phyloP scores from a whole-genome alignment of 352 stramenopile genomes.

The Pseudoperonospora humuli region DNA sequence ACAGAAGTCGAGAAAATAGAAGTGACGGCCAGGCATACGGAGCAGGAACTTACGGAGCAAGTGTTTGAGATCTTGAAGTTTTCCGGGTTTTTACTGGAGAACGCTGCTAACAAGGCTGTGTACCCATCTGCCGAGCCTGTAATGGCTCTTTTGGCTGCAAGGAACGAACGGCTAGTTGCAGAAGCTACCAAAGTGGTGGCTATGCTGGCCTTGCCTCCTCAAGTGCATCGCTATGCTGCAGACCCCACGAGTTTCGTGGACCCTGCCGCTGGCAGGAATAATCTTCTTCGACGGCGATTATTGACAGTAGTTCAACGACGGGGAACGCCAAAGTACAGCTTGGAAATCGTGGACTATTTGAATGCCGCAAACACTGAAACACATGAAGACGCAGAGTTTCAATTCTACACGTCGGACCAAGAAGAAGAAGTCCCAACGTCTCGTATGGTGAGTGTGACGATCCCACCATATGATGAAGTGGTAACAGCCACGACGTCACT shows the following conservation, averaged over 20 bases:
- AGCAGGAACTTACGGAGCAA: slow-evolving; percentile 40
- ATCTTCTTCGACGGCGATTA: slow-evolving; percentile 39
- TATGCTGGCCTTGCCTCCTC: slow-evolving; percentile 58
- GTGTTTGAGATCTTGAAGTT: slow-evolving; percentile 72
- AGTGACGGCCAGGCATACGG: slow-evolving; percentile 13
- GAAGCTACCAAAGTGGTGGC: slow-evolving; percentile 68
- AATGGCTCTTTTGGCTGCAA: slow-evolving; percentile 43
- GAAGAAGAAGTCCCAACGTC: slow-evolving; percentile 11
- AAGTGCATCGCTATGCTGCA: slow-evolving; percentile 58
- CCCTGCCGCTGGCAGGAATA: slow-evolving; percentile 29
- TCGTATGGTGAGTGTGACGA: slow-evolving; percentile 33
- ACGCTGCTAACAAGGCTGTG: slow-evolving; percentile 68
- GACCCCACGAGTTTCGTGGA: slow-evolving; percentile 46
- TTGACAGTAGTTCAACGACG: slow-evolving; percentile 44
- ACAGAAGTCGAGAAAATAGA: slow-evolving; percentile 14
- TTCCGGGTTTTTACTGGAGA: slow-evolving; percentile 66
- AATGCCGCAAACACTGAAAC: slow-evolving; percentile 4
- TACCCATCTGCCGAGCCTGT: slow-evolving; percentile 54
- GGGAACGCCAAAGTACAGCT: slow-evolving; percentile 34
- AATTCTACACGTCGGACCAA: slow-evolving; percentile 54
- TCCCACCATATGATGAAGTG: slow-evolving; percentile 29
- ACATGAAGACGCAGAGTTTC: slow-evolving; percentile 29
- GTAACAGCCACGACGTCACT: slow-evolving; percentile 10
- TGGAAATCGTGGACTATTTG: slow-evolving; percentile 67
- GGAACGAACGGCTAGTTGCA: slow-evolving; percentile 57